These are phyloP conservation scores for Chenopodium quinoa DNA, from an alignment of 148 eudicot species.

Conservation along the genomic window DNA sequence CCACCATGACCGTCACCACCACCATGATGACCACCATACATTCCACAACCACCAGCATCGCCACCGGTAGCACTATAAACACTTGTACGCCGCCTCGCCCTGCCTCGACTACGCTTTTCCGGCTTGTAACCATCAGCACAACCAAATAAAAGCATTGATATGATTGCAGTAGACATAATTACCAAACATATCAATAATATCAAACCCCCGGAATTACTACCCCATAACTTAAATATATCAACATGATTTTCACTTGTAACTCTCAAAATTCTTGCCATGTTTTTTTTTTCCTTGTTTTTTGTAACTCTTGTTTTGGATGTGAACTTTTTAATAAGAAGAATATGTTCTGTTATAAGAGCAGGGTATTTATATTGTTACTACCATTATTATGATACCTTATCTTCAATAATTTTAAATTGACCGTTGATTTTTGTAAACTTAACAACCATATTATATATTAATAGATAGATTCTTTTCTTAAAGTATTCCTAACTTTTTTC, in stretches of 20 bases:
- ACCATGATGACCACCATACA: neutral
- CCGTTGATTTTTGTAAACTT: no score
- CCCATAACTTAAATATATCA: neutral
- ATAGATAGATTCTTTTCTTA: no score
- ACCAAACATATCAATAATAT: slow-evolving; percentile 4
- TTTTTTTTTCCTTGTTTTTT: no score
- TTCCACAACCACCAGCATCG: neutral
- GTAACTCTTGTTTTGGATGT: no score
- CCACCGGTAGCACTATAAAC: neutral
- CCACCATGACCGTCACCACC: neutral
- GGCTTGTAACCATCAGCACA: neutral
- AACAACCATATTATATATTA: no score
- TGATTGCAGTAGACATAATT: neutral
- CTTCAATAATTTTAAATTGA: no score
- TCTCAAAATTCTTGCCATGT: neutral
- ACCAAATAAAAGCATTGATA: slow-evolving; percentile 8
- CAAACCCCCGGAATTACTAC: neutral
- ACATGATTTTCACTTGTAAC: neutral
- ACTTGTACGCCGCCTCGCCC: neutral
- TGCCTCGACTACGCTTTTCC: neutral
- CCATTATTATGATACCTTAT: no score
- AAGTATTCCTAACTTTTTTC: no score
- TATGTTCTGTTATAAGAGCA: no score
- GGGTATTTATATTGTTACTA: no score
- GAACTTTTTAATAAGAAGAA: no score